Base-by-base conservation (phyloP, 202 grass and related monocot species). In the Brachypodium distachyon region DNA sequence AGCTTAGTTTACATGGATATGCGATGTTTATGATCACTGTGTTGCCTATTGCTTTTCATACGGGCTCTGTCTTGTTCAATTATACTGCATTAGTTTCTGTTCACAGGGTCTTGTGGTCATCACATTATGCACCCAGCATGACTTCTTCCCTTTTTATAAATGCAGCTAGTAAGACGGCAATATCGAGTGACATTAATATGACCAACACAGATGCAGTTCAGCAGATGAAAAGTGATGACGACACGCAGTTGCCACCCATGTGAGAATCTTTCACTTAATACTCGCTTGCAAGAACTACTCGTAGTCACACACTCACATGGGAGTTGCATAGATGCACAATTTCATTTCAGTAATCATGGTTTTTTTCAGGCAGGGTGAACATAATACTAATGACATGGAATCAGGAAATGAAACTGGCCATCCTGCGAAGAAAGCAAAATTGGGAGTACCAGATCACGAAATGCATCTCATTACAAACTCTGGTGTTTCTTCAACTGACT, bases 401-500 rank as follows among this genome's bases (percentile, higher is more conserved):
- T 64, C 54, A 21, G 50, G 16, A 67, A 64, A 34, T 59, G 83
- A 87, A 83, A 59, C 43, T 17, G 56, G 25, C 42, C 82, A 54
- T 75, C 78, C 78, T 72, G 65, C 67, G 14, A 85, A 87, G 79
- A 89, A 80, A 78, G 72, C 81, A 78, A 79, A 77, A 81, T 28
- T 87, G 23, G 67, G 78, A 66, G 56, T 56, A 36, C 71, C 52
- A 38, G 74, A 80, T 43, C 79, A 73, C 70, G 85, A 61, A 21
- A 52, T 63, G 8, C 39, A 76, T 80, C 44, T 65, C 77, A 80
- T 22, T 14, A 57, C 44, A 48, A 86, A 84, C 76, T 71, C 40
- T 10, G 49, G 2, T 80, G 34, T 68, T 77, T 83, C 48, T 86
- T 66, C 82, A 79, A 51, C 67, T 61, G 54, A 62, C 56, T 76